These are phyloP conservation scores for Candida tallmaniae DNA, from an alignment of 805 yeast species.

Conservation along the genomic window DNA sequence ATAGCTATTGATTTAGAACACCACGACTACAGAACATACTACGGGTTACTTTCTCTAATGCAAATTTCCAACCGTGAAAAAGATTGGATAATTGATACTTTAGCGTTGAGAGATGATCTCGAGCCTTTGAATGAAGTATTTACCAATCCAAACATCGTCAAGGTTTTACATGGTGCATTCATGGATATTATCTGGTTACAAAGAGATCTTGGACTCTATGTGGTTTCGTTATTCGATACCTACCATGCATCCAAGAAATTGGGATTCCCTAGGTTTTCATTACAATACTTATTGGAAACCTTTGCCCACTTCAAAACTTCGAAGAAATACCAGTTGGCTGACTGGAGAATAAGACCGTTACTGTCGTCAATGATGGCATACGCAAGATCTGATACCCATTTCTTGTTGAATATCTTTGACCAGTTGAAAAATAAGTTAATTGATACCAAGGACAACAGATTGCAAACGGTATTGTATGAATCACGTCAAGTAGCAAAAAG, in stretches of 20 bases:
- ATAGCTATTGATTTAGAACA: constrained; percentile 96
- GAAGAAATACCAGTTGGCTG: constrained; percentile 92
- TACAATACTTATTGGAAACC: constrained; percentile 77
- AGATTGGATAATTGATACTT: constrained; percentile 86
- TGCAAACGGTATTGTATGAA: constrained; percentile 60
- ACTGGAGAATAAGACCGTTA: constrained; percentile 91
- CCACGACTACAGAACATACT: constrained; percentile 86
- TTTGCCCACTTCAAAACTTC: constrained; percentile 84
- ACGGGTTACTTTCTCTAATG: constrained; percentile 89
- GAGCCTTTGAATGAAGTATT: constrained; percentile 65
- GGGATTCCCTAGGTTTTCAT: constrained; percentile 76
- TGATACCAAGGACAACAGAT: constrained; percentile 29
- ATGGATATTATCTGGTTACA: constrained; percentile 98
- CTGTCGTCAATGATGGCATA: constrained; percentile 71
- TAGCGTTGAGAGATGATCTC: constrained; percentile 71
- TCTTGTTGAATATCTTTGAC: constrained; percentile 75
- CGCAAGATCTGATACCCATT: constrained; percentile 95
- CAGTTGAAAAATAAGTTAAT: constrained; percentile 61
- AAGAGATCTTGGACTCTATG: constrained; percentile 86
- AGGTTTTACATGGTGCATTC: constrained; percentile 93
- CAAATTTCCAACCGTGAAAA: constrained; percentile 79
- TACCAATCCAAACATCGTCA: constrained; percentile 74
- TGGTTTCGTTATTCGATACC: constrained; percentile 89
- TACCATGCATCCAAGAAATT: constrained; percentile 80
- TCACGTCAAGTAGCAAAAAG: constrained; percentile 77